phyloP scores from a whole-genome alignment of 1,284 basidiomycete species.

The Moesziomyces aphidis region DNA sequence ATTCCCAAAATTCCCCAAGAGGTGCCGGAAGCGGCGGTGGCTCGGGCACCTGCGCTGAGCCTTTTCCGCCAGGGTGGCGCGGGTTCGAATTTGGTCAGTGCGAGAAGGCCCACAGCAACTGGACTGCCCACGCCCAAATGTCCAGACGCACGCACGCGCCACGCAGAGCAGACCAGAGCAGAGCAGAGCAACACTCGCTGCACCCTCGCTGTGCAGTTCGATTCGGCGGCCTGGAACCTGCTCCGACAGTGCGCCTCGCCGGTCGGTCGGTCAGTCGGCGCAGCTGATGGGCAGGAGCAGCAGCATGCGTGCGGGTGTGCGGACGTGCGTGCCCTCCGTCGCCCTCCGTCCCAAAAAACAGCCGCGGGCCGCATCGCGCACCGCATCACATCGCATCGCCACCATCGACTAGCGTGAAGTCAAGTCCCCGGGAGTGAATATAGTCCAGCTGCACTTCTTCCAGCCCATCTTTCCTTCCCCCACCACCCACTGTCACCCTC shows the following conservation, averaged over 20 bases:
- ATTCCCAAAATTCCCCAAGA: slow-evolving; percentile 7
- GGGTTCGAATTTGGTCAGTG: slow-evolving; percentile 15
- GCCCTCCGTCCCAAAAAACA: not conserved
- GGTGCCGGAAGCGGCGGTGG: slow-evolving; percentile 1
- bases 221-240: not conserved
- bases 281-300: not conserved
- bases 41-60: slow-evolving; percentile 9
- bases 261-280: not conserved
- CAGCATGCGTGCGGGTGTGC: no score
- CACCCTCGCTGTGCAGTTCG: not conserved
- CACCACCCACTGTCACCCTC: slow-evolving; percentile 8
- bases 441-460: not conserved
- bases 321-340: not conserved
- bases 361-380: slow-evolving; percentile 17
- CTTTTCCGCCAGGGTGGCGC: not conserved
- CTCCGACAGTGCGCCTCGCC: not conserved
- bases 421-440: slow-evolving; percentile 10
- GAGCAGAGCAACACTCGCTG: not conserved
- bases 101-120: not conserved
- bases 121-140: not conserved
- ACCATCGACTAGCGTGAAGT: not conserved
- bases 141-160: not conserved
- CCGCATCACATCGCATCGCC: slow-evolving; percentile 15
- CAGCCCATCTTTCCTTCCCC: not conserved
- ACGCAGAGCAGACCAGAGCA: not conserved